These are phyloP conservation scores for Phytophthora podocarpi DNA, from an alignment of 352 stramenopile species.

Conservation along the genomic window DNA sequence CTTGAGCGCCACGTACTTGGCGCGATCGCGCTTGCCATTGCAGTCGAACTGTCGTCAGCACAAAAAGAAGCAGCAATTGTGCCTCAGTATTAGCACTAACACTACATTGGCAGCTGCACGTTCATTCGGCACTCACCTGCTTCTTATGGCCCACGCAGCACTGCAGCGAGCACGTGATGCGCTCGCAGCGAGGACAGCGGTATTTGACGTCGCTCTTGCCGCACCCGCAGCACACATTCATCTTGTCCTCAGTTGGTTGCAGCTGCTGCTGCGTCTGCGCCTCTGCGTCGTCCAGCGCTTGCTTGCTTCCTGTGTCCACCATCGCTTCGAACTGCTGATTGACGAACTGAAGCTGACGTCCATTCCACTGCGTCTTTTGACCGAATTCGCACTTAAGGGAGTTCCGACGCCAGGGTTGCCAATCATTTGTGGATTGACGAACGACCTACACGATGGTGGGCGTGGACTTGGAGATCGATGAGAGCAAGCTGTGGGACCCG, in stretches of 20 bases:
- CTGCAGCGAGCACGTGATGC: constrained; percentile 79
- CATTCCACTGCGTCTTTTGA: constrained; percentile 25
- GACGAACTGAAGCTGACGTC: constrained; percentile 22
- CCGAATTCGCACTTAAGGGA: constrained; percentile 9
- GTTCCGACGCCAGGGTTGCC: constrained; percentile 4
- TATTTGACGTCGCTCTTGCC: constrained; percentile 73
- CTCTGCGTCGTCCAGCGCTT: constrained; percentile 31
- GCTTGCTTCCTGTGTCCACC: constrained; percentile 41
- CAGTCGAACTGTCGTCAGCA: constrained; percentile 58
- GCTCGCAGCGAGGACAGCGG: constrained; percentile 83
- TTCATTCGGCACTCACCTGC: constrained; percentile 37
- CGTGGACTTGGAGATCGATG: constrained; percentile 86
- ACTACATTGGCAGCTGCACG: neutral
- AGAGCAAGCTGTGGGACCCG: constrained; percentile 88
- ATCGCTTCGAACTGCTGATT: constrained; percentile 19
- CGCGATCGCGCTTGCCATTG: constrained; percentile 83
- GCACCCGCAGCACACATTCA: constrained; percentile 53
- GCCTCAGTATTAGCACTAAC: neutral
- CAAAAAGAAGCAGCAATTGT: neutral
- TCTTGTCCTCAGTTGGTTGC: neutral
- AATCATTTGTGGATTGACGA: constrained; percentile 29
- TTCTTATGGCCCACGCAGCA: constrained; percentile 88
- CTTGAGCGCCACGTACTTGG: constrained; percentile 78
- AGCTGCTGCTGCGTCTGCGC: constrained; percentile 5
- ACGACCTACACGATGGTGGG: constrained; percentile 64